Evolutionary conservation across 2,329 filamentous ascomycete genomes (phyloP), one percentile per base, ranked within the genome.

Genomic region (Epichloe scottii): DNA sequence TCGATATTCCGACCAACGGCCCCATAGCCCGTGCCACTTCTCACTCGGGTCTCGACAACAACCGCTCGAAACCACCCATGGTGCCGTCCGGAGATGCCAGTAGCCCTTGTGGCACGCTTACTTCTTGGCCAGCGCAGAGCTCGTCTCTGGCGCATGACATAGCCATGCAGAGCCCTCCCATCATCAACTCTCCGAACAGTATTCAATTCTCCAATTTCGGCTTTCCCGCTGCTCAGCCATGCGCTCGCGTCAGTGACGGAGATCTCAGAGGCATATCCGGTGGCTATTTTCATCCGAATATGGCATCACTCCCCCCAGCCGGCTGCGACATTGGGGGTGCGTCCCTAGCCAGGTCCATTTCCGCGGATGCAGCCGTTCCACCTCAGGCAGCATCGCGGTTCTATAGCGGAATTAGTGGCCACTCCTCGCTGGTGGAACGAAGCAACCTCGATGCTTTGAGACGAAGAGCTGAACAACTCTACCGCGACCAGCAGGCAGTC

Each of bases 381-480:
- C 62, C 63, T 21, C 63, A 60, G 46, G 60, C 63, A 15, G 63
- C 66, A 2, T 54, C 59, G 26, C 46, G 37, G 74, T 55, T 71
- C 71, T 55, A 58, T 62, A 34, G 58, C 66, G 30, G 71, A 72
- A 40, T 65, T 71, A 23, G 73, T 76, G 52, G 73, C 71, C 19
- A 45, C 15, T 26, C 48, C 5, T 43, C 48, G 11, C 46, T 47
- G 21, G 38, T 34, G 11, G 43, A 79, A 59, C 71, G 76, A 35
- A 72, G 70, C 47, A 71, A 77, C 51, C 66, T 79, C 51, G 75
- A 79, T 58, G 74, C 74, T 6, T 77, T 74, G 54, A 71, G 76
- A 11, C 70, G 71, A 44, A 71, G 74, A 14, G 75, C 72, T 4
- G 76, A 78, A 56, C 72, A 76, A 58, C 71, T 78, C n/a, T 78